Conservation (phyloP, 225 moss, liverwort and hornwort genomes). For the Polytrichum commune region DNA sequence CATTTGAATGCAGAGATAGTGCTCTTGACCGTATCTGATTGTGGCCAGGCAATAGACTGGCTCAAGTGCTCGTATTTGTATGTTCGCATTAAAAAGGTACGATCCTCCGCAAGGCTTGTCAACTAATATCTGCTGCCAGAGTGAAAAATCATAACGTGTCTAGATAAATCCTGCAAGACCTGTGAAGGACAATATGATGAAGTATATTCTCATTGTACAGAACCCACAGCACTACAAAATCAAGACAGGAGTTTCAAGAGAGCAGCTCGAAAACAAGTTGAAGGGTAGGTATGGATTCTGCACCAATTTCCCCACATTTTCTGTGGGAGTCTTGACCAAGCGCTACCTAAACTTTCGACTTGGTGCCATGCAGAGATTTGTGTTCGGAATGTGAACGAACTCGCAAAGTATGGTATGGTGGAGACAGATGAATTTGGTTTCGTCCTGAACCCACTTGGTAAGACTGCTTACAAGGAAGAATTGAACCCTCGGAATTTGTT, state of each 20-base stretch:
- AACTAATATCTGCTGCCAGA: no score
- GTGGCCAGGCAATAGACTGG: conserved; percentile 96
- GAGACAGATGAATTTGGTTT: conserved; percentile 91
- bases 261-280: conserved; percentile 84
- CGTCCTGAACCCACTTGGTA: conserved; percentile 84
- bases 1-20: conserved; percentile 98
- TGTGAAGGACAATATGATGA: conserved; percentile 13
- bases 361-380: conserved; percentile 66
- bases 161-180: no score
- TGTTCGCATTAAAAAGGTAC: conserved; percentile 88
- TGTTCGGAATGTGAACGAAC: conserved; percentile 82
- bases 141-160: no score
- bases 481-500: neutral
- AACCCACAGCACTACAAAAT: conserved; percentile 84
- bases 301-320: neutral
- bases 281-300: conserved; percentile 70
- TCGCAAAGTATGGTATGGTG: conserved; percentile 86
- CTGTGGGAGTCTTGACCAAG: conserved; percentile 11
- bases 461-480: conserved; percentile 8
- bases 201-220: conserved; percentile 29
- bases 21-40: conserved; percentile 91
- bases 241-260: conserved; percentile 51
- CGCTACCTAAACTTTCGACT: neutral
- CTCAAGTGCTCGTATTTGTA: conserved; percentile 95
- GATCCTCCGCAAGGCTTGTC: neutral